These are phyloP conservation scores for Murraya paniculata DNA, from an alignment of 345 rosid species.

Conservation along the genomic window DNA sequence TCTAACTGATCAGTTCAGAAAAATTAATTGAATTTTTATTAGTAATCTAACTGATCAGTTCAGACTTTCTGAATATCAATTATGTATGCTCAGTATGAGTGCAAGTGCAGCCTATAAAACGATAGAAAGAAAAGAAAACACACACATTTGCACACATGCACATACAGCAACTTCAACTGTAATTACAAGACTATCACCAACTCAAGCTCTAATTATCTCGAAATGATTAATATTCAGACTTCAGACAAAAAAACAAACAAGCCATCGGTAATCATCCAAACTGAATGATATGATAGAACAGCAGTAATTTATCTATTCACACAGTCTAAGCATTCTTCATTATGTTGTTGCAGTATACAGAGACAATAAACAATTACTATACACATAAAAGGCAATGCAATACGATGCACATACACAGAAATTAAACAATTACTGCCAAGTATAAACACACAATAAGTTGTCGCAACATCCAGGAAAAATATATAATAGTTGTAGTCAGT, in stretches of 20 bases:
- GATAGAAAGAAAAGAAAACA: background rate
- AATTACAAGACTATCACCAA: background rate
- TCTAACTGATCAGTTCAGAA: background rate
- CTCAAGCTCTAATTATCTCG: background rate
- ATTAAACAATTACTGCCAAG: background rate
- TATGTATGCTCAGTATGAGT: background rate
- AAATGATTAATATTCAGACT: too few relatives aligned
- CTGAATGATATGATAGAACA: background rate
- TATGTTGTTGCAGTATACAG: background rate
- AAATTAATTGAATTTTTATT: background rate
- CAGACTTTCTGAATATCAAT: background rate
- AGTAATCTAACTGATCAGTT: background rate
- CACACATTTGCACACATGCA: background rate
- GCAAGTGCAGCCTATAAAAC: background rate
- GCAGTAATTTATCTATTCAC: background rate
- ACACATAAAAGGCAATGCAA: background rate
- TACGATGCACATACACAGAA: background rate
- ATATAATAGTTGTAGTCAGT: background rate
- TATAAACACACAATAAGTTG: background rate
- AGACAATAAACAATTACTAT: background rate
- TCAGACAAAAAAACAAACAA: too few relatives aligned
- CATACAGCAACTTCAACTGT: background rate
- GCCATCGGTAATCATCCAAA: too few relatives aligned
- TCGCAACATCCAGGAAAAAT: background rate
- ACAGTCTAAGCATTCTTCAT: background rate